These are phyloP conservation scores for Austroboletus olivaceoglutinosus DNA, from an alignment of 1,284 basidiomycete species.

Conservation along the genomic window DNA sequence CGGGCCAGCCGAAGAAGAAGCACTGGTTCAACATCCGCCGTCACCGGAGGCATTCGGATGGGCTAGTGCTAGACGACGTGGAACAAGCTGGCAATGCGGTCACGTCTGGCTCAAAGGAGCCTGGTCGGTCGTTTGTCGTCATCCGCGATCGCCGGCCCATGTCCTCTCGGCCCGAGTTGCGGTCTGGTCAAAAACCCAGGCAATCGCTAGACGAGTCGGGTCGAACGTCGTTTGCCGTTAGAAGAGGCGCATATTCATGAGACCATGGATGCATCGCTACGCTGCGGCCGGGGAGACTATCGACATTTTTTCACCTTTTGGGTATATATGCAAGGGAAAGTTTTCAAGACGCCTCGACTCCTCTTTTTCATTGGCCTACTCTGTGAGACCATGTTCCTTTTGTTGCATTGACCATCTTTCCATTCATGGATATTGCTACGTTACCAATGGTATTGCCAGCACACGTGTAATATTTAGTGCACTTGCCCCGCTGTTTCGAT, in stretches of 20 bases:
- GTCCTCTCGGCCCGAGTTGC: slow-evolving; percentile 33
- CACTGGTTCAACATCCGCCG: slow-evolving; percentile 67
- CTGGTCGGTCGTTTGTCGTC: slow-evolving; percentile 63
- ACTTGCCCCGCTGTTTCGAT: slow-evolving; percentile 21
- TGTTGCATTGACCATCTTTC: slow-evolving; percentile 20
- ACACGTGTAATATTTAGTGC: slow-evolving; percentile 33
- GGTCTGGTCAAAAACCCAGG: slow-evolving; percentile 21
- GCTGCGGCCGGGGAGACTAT: slow-evolving; percentile 3
- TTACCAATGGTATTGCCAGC: slow-evolving; percentile 22
- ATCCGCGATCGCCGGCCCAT: slow-evolving; percentile 53
- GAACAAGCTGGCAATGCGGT: slow-evolving; percentile 36
- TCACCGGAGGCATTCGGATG: slow-evolving; percentile 60
- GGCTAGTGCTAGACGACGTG: slow-evolving; percentile 32
- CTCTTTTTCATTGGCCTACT: neutral
- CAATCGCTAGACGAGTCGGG: slow-evolving; percentile 33
- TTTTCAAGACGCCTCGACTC: neutral
- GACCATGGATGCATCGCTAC: neutral
- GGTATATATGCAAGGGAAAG: slow-evolving; percentile 7
- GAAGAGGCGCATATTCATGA: slow-evolving; percentile 29
- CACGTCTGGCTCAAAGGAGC: slow-evolving; percentile 30
- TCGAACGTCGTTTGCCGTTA: slow-evolving; percentile 36
- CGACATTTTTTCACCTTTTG: slow-evolving; percentile 13
- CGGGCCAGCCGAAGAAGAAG: slow-evolving; percentile 53
- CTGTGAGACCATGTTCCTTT: slow-evolving; percentile 13
- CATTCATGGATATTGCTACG: slow-evolving; percentile 20